Percentiles rank a stretch among this genome's conserved stretches.
Evolutionary conservation across 2,329 filamentous ascomycete species (phyloP).

Genomic region (Onygenales sp.): DNA sequence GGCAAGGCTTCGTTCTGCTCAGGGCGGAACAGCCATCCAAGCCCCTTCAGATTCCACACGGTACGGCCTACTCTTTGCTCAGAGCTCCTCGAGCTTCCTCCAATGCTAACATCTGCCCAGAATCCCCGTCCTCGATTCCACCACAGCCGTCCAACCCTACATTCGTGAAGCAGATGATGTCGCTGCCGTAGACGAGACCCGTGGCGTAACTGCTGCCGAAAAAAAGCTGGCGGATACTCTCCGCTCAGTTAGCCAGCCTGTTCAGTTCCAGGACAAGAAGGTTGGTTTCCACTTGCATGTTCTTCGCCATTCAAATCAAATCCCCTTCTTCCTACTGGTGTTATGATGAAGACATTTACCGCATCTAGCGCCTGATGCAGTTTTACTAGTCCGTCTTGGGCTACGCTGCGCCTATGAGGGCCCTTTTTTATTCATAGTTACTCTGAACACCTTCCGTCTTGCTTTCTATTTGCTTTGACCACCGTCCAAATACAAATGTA

Average conservation of each 20-base stretch:
- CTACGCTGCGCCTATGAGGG: constrained; percentile 62
- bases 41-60: constrained; percentile 7
- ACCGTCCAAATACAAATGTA: background rate
- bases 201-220: constrained; percentile 40
- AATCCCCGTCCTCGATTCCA: constrained; percentile 43
- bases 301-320: constrained; percentile 5
- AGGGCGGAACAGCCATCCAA: constrained; percentile 3
- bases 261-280: constrained; percentile 40
- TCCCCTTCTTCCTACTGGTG: constrained; percentile 17
- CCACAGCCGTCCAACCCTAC: constrained; percentile 43
- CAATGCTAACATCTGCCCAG: background rate
- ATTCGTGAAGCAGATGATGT: constrained; percentile 44
- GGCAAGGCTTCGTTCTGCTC: constrained; percentile 37
- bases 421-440: constrained; percentile 59
- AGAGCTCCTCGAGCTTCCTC: background rate
- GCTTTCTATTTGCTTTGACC: constrained; percentile 11
- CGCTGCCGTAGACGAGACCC: constrained; percentile 43
- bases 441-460: constrained; percentile 48
- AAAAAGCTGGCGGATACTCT: constrained; percentile 39
- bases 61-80: background rate
- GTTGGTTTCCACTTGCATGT: constrained; percentile 32
- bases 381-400: constrained; percentile 68
- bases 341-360: constrained; percentile 71
- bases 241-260: constrained; percentile 44
- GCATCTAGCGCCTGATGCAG: constrained; percentile 58